phyloP scores from a whole-genome alignment of 2,329 filamentous ascomycete genomes.

The Epicoccum nigrum region DNA sequence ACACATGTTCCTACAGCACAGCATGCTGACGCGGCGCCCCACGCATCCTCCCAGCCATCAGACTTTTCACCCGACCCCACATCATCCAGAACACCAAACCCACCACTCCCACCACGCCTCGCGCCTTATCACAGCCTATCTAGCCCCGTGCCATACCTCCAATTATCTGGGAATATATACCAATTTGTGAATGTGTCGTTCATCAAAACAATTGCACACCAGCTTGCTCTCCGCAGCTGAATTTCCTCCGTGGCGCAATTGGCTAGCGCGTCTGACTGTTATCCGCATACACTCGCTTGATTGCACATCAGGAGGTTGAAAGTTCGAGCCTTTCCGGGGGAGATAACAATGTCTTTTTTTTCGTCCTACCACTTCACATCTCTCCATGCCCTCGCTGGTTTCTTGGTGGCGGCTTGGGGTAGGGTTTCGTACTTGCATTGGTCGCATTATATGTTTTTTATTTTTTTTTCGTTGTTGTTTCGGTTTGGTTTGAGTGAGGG shows the following conservation, averaged over 20 bases:
- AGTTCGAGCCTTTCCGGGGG: conserved; percentile 25
- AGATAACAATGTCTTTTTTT: conserved; percentile 12
- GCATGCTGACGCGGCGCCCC: too few species aligned
- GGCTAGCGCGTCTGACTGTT: conserved; percentile 66
- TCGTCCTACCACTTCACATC: too few species aligned
- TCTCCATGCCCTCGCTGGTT: neutral
- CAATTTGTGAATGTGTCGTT: neutral
- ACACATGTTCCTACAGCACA: too few species aligned
- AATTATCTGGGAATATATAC: neutral
- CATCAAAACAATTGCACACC: conserved; percentile 6
- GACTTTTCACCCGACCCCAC: neutral
- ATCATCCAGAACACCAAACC: neutral
- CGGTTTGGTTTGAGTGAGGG: too few species aligned
- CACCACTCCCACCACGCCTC: too few species aligned
- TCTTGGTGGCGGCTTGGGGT: too few species aligned
- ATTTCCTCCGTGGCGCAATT: conserved; percentile 49
- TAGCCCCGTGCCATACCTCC: neutral
- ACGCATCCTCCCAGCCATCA: neutral
- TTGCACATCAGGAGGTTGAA: conserved; percentile 24
- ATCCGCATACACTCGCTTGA: conserved; percentile 30
- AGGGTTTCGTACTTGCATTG: too few species aligned
- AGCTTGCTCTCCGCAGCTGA: conserved; percentile 5
- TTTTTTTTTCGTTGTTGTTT: too few species aligned
- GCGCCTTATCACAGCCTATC: too few species aligned
- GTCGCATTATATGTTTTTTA: too few species aligned